Evolutionary conservation across 108 stramenopile genomes (phyloP).

Genomic region (Skeletonema tropicum): DNA sequence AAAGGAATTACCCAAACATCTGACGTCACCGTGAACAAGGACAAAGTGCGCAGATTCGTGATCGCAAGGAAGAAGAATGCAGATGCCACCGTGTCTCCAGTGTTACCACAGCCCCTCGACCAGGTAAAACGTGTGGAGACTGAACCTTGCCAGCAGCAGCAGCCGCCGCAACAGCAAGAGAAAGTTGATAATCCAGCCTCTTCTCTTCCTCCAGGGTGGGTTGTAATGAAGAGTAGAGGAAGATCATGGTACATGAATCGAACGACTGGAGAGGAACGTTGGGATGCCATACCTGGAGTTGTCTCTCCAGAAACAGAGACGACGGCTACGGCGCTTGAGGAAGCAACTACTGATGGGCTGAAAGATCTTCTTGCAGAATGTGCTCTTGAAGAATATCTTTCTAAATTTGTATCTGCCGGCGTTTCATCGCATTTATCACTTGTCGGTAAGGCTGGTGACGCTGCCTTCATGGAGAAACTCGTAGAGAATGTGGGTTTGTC

Average conservation of each 20-base stretch:
- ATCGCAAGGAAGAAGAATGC: not conserved
- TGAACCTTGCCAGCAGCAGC: not conserved
- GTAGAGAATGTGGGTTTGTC: conserved; percentile 11
- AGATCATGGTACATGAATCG: not conserved
- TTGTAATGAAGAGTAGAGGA: not conserved
- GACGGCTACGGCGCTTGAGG: not conserved
- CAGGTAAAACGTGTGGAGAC: not conserved
- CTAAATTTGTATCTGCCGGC: conserved; percentile 8
- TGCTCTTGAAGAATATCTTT: not conserved
- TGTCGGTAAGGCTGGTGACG: not conserved
- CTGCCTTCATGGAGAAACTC: conserved; percentile 4
- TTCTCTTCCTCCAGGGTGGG: not conserved
- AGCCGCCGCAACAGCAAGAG: not conserved
- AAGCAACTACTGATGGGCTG: not conserved
- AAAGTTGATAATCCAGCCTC: not conserved
- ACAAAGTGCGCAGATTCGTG: not conserved
- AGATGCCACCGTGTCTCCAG: not conserved
- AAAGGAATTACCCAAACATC: not conserved
- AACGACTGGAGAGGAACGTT: not conserved
- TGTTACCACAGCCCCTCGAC: not conserved
- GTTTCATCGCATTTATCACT: conserved; percentile 3
- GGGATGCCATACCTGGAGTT: not conserved
- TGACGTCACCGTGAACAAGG: not conserved
- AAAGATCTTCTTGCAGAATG: not conserved
- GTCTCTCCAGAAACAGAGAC: not conserved